phyloP scores from a whole-genome alignment of 495 filamentous ascomycete species.

The Daldinia vernicosa region DNA sequence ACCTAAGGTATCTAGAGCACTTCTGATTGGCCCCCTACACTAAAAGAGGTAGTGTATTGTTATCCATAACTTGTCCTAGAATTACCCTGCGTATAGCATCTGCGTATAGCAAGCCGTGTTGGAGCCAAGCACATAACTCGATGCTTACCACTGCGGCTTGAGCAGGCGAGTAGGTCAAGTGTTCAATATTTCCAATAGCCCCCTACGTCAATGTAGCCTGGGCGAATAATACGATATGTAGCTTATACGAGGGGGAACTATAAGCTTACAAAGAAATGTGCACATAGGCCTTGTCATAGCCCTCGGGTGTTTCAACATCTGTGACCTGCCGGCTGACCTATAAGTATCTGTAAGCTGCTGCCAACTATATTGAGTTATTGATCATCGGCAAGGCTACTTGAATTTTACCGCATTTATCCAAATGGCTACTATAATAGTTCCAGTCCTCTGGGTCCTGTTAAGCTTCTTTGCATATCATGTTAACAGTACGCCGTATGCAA shows the following conservation, averaged over 20 bases:
- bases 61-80: not conserved
- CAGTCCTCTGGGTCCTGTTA: constrained; percentile 17
- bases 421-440: constrained; percentile 18
- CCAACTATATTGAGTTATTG: constrained; percentile 2
- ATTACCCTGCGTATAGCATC: constrained; percentile 8
- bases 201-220: not conserved
- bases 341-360: constrained; percentile 6
- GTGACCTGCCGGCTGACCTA: constrained; percentile 7
- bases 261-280: constrained; percentile 15
- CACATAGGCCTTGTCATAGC: not conserved
- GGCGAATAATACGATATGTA: not conserved
- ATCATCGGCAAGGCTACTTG: constrained; percentile 2
- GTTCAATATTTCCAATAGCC: not conserved
- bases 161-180: constrained; percentile 8
- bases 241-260: not conserved
- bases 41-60: not conserved
- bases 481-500: constrained; percentile 25
- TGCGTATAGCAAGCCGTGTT: constrained; percentile 2
- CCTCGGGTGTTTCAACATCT: not conserved
- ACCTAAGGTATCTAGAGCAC: not conserved
- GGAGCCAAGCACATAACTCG: constrained; percentile 2
- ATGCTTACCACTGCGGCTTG: not conserved
- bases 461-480: constrained; percentile 26
- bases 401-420: constrained; percentile 34
- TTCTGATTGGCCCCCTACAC: not conserved